Evolutionary conservation across 768 basidiomycete genomes (phyloP).

Genomic region (Tylopilus plumbeoviolaceoides): DNA sequence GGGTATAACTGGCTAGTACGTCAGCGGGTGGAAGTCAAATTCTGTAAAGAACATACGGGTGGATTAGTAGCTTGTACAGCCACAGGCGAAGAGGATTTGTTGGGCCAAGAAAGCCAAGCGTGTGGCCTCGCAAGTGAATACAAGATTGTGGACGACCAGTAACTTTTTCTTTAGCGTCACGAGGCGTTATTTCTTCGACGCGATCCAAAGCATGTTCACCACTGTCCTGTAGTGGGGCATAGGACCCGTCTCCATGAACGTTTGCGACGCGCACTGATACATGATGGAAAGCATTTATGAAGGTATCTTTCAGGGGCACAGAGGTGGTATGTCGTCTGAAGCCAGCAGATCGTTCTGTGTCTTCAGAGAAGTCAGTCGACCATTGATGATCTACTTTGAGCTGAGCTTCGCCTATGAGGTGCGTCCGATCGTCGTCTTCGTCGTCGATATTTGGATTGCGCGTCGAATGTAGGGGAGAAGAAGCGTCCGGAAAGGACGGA

Average conservation of each 20-base stretch:
- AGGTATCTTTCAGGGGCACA: slow-evolving; percentile 55
- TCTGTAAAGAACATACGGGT: slow-evolving; percentile 54
- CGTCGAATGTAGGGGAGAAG: slow-evolving; percentile 45
- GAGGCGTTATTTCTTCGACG: slow-evolving; percentile 35
- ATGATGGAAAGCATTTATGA: slow-evolving; percentile 55
- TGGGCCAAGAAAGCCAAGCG: slow-evolving; percentile 72
- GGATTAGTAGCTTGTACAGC: slow-evolving; percentile 63
- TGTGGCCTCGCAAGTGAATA: slow-evolving; percentile 67
- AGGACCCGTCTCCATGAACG: slow-evolving; percentile 57
- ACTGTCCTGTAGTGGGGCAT: slow-evolving; percentile 50
- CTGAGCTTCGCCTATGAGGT: slow-evolving; percentile 49
- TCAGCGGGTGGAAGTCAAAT: not conserved
- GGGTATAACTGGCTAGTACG: slow-evolving; percentile 62
- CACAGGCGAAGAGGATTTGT: slow-evolving; percentile 57
- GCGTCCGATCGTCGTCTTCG: slow-evolving; percentile 54
- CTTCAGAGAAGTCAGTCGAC: slow-evolving; percentile 27
- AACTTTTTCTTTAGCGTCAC: slow-evolving; percentile 18
- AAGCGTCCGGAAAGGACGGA: slow-evolving; percentile 40
- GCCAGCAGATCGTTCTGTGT: slow-evolving; percentile 47
- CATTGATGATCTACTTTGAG: slow-evolving; percentile 27
- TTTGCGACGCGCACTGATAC: slow-evolving; percentile 79
- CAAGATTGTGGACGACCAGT: slow-evolving; percentile 40
- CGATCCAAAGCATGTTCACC: slow-evolving; percentile 35
- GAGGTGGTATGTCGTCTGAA: slow-evolving; percentile 39
- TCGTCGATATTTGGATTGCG: not conserved